Conservation (phyloP, 495 filamentous ascomycete species). For the Hamigera avellanea region DNA sequence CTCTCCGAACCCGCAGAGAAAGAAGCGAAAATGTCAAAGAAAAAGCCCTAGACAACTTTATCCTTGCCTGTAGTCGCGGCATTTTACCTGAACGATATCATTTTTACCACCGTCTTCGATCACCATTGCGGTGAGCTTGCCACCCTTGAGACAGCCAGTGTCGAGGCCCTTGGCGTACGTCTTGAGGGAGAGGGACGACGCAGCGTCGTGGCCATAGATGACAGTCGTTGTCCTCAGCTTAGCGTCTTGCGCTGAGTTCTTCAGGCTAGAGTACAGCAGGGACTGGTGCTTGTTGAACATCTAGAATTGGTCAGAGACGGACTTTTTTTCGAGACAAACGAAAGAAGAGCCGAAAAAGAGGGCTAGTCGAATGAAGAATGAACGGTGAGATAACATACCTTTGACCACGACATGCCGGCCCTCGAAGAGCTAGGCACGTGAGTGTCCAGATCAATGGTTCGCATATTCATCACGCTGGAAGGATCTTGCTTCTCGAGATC, state of each 20-base stretch:
- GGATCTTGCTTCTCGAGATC: constrained; percentile 65
- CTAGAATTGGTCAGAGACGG: constrained; percentile 9
- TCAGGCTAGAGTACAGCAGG: constrained; percentile 13
- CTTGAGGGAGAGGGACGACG: constrained; percentile 51
- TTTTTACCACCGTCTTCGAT: constrained; percentile 41
- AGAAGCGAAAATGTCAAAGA: too few relatives aligned
- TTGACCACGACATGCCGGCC: constrained; percentile 55
- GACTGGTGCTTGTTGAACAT: constrained; percentile 49
- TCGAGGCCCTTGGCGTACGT: constrained; percentile 78
- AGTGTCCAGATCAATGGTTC: constrained; percentile 54
- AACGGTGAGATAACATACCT: constrained; percentile 32
- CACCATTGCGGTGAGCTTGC: constrained; percentile 63
- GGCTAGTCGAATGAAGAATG: background rate
- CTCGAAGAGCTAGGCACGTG: constrained; percentile 46
- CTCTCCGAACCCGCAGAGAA: too few relatives aligned
- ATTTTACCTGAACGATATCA: constrained; percentile 24
- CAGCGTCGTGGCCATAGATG: constrained; percentile 81
- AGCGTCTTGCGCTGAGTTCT: constrained; percentile 9
- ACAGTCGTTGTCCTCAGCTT: constrained; percentile 38
- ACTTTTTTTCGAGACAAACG: too few relatives aligned
- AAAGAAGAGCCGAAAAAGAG: background rate
- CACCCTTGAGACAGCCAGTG: constrained; percentile 65
- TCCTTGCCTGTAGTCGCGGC: constrained; percentile 3
- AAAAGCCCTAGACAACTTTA: too few relatives aligned
- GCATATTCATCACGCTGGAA: constrained; percentile 82